phyloP scores from a whole-genome alignment of 495 filamentous ascomycete species.

The Podospora sp. region DNA sequence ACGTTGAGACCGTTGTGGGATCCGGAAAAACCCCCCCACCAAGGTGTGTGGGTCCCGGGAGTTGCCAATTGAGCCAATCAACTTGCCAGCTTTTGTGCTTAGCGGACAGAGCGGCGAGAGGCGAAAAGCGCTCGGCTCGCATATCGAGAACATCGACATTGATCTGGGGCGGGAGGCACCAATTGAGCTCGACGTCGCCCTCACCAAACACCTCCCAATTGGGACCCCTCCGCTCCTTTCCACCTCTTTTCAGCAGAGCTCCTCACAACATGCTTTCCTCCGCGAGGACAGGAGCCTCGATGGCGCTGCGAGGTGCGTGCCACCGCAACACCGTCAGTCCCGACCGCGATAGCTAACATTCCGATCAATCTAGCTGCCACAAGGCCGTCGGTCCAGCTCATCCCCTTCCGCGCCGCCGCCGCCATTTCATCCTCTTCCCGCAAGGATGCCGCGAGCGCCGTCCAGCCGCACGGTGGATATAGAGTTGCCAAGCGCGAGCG shows the following conservation, averaged over 20 bases:
- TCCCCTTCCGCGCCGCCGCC: slow-evolving; percentile 64
- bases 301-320: slow-evolving; percentile 71
- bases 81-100: slow-evolving; percentile 24
- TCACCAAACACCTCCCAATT: slow-evolving; percentile 15
- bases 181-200: slow-evolving; percentile 16
- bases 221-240: slow-evolving; percentile 32
- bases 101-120: slow-evolving; percentile 19
- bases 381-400: slow-evolving; percentile 61
- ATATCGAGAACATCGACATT: slow-evolving; percentile 30
- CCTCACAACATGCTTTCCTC: slow-evolving; percentile 61
- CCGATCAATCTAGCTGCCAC: slow-evolving; percentile 43
- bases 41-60: background rate
- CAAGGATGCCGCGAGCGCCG: slow-evolving; percentile 55
- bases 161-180: slow-evolving; percentile 24
- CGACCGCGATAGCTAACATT: slow-evolving; percentile 18
- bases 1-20: background rate
- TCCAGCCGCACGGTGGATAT: slow-evolving; percentile 45
- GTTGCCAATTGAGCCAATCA: slow-evolving; percentile 27
- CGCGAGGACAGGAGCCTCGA: slow-evolving; percentile 63
- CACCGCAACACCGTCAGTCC: background rate
- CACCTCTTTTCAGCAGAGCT: slow-evolving; percentile 6
- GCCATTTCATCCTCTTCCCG: slow-evolving; percentile 64
- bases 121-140: slow-evolving; percentile 37
- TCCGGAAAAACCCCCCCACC: slow-evolving; percentile 13
- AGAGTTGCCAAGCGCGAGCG: slow-evolving; percentile 46